These are phyloP conservation scores for Schizosaccharomyces japonicus DNA, from an alignment of 805 yeast genomes.

Conservation along the genomic window DNA sequence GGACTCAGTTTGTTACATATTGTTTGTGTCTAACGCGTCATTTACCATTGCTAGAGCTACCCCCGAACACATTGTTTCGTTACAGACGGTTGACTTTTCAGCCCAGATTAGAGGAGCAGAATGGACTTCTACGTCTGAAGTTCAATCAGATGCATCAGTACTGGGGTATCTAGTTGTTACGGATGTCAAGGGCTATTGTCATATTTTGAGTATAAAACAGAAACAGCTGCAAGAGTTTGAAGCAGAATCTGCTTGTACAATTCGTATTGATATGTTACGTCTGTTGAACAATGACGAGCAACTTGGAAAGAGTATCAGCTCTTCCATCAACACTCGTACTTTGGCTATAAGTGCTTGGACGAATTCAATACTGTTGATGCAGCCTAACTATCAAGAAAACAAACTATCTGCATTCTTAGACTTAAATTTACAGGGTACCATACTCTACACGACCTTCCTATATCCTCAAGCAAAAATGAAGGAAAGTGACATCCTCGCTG, in stretches of 20 bases:
- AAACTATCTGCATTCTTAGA: background rate
- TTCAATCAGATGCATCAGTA: background rate
- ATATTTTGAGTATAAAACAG: background rate
- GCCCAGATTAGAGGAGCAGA: too few relatives aligned
- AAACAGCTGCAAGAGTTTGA: too few relatives aligned
- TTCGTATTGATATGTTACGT: background rate
- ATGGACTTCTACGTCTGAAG: background rate
- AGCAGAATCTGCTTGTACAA: background rate
- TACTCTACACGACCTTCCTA: background rate
- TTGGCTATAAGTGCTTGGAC: too few relatives aligned
- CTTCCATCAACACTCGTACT: background rate
- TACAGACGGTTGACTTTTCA: too few relatives aligned
- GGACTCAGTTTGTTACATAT: too few relatives aligned
- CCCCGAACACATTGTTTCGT: too few relatives aligned
- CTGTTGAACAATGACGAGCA: background rate
- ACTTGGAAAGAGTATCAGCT: background rate
- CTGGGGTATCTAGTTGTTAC: background rate
- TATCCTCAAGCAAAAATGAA: background rate
- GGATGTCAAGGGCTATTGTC: background rate
- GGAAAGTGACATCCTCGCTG: background rate
- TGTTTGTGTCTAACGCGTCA: too few relatives aligned
- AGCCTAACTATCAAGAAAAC: background rate
- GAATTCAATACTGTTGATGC: background rate
- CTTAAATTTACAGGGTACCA: background rate
- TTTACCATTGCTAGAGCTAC: too few relatives aligned